Evolutionary conservation across 176 grass and related monocot species (phyloP), one percentile per base, ranked within the genome.

Genomic region (Areca catechu): DNA sequence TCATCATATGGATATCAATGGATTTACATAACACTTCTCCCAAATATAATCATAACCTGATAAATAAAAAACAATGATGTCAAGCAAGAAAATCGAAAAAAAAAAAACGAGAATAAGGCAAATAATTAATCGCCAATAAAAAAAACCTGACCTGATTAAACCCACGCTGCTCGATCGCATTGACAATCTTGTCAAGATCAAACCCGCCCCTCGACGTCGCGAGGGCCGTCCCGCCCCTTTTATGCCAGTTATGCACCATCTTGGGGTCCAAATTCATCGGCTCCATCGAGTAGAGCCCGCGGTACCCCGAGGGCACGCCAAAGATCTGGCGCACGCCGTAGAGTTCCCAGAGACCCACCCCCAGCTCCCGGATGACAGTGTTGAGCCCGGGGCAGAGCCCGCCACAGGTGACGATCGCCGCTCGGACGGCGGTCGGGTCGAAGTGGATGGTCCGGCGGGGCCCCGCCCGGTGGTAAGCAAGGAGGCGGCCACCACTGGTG

Each of bases 331-430:
- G 76, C 65, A 97, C 87, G 48, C 93, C 93, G 71, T 97, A 97
- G 55, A 97, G 70, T 30, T 85, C 81, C 0, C 65, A 74, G 57
- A 97, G 77, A 0, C 93, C 78, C 3, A 98, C 84, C 53, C 92
- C 87, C 53, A 98, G 81, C 80, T 98, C 93, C 58, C 87, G 23
- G 16, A 92, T 76, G 53, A 98, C 87, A 19, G 93, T 98, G 74
- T 98, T 98, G 61, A 90, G 78, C 1, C 84, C 87, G 0, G 93
- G 93, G 77, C 84, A 92, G 29, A 92, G 78, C 0, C 93, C 93
- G 1, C 93, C 93, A 70, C 93, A 97, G 54, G 87, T 92, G 75
- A 98, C 93, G 68, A 98, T 60, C 15, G 84, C 87, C 24, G 81
- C 87, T 20, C 87, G 76, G 17, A 83, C 87, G 48, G 60, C 65